Conservation (phyloP, 371 early-diverging fungal species). For the Polyrhizophydium stewartii region DNA sequence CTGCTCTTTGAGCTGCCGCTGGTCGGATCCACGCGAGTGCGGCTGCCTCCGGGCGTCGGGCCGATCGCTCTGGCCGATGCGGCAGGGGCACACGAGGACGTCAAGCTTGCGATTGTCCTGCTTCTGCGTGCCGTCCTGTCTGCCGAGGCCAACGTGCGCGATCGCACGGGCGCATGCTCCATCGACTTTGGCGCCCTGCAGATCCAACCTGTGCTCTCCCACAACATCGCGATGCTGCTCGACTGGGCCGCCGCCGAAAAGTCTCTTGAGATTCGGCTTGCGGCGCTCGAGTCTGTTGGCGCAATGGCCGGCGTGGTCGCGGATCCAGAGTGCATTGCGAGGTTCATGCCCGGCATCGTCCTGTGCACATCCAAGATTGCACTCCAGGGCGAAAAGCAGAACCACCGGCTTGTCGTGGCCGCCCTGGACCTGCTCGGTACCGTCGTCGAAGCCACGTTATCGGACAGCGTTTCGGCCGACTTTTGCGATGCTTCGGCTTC, state of each 20-base stretch:
- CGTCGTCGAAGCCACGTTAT: neutral
- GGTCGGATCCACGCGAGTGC: neutral
- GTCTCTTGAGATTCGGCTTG: conserved; percentile 34
- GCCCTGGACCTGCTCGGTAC: conserved; percentile 19
- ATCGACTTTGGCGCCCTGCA: conserved; percentile 13
- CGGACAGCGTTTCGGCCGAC: neutral
- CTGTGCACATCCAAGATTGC: conserved; percentile 40
- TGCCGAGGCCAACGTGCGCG: neutral
- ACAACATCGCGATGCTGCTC: conserved; percentile 28
- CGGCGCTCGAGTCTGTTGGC: conserved; percentile 30
- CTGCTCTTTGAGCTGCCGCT: conserved; percentile 2
- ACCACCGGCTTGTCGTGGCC: conserved; percentile 39
- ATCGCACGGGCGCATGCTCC: neutral
- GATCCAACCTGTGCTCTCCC: conserved; percentile 18
- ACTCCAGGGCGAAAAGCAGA: conserved; percentile 41
- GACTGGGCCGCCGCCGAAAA: conserved; percentile 27
- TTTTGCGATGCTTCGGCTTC: neutral
- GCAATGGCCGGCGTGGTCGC: conserved; percentile 30
- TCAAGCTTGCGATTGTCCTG: neutral
- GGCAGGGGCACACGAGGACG: neutral
- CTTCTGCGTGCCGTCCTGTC: neutral
- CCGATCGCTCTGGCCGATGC: neutral
- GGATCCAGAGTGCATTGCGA: conserved; percentile 31
- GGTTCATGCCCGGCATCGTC: conserved; percentile 40
- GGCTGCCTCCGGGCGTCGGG: neutral